Base-by-base conservation (phyloP, 768 basidiomycete genomes). In the Boletus pseudopeckii region DNA sequence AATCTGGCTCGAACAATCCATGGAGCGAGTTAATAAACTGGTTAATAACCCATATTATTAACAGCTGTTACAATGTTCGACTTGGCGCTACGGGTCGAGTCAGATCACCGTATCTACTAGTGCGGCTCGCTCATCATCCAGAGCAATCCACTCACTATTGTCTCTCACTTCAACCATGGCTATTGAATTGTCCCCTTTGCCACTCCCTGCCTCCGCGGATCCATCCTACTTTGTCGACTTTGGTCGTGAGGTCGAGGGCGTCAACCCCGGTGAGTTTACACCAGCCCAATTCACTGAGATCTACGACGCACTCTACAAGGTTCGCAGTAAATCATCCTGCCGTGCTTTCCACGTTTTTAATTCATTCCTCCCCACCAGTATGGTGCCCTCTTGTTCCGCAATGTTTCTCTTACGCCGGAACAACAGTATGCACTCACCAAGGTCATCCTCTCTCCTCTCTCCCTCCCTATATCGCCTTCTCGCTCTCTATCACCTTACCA, bases 401-500 rank as follows among this genome's bases (percentile, higher is more conserved):
- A 88, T 62, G 79, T 78, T 33, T 72, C 78, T 32, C 66, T 94
- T 24, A 80, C 82, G 5, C 91, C 92, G 0, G 89, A 91, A 69
- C 84, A 90, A 65, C 92, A 94, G 68, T 92, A 89, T 69, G 81
- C 81, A 14, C 71, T 95, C 55, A 91, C 90, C 15, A 92, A 92
- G 81, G 91, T 86, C 57, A 54, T 26, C 33, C 41, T n/a, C 8
- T 47, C 11, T 38, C 63, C 37, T 17, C 8, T 20, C 48, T 10
- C 15, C 3, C 22, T 22, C 17, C n/a, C 17, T 2, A 40, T 22
- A n/a, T 32, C 17, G 14, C 22, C 20, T 30, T 32, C 38, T 45
- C 38, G 10, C n/a, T 30, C 51, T 18, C 42, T 15, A 9, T 39
- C 48, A 41, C 33, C 45, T 51, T 28, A 52, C 46, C 40, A 48